phyloP scores from a whole-genome alignment of 495 filamentous ascomycete genomes.

The Neurospora terricola region DNA sequence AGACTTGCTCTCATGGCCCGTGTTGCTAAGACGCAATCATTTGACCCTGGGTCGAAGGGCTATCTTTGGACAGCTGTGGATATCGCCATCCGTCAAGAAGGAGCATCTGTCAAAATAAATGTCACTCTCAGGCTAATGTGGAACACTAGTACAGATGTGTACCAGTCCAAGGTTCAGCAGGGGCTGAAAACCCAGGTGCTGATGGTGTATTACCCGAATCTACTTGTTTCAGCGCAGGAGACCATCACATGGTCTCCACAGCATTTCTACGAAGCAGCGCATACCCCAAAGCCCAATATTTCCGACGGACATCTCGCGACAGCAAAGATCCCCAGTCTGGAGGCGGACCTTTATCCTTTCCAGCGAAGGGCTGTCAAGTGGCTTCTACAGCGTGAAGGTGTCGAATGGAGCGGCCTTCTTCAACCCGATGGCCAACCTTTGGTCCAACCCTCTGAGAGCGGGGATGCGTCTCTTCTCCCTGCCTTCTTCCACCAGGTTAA shows the following conservation, averaged over 20 bases:
- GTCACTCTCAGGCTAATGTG: conserved; percentile 14
- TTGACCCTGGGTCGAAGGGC: conserved; percentile 9
- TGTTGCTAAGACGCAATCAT: conserved; percentile 3
- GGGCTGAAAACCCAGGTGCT: conserved; percentile 13
- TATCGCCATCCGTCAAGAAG: conserved; percentile 9
- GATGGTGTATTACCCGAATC: conserved; percentile 17
- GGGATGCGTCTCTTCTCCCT: background rate
- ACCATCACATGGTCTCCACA: conserved; percentile 22
- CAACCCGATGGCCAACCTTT: conserved; percentile 1
- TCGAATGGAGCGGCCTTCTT: conserved; percentile 16
- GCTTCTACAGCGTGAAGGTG: conserved; percentile 36
- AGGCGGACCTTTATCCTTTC: conserved; percentile 33
- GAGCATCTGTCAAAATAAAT: conserved; percentile 2
- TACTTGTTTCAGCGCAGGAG: background rate
- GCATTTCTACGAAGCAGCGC: conserved; percentile 37
- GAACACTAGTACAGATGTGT: conserved; percentile 13
- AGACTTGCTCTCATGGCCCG: background rate
- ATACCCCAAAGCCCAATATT: conserved; percentile 20
- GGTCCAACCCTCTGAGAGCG: conserved; percentile 6
- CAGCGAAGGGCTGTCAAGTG: conserved; percentile 36
- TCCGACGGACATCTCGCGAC: conserved; percentile 10
- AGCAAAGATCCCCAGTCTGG: conserved; percentile 19
- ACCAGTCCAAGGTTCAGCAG: conserved; percentile 6
- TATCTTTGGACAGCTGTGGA: conserved; percentile 15
- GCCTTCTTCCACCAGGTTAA: conserved; percentile 8